These are phyloP conservation scores for Neohortaea acidophila DNA, from an alignment of 495 filamentous ascomycete genomes.

Conservation along the genomic window DNA sequence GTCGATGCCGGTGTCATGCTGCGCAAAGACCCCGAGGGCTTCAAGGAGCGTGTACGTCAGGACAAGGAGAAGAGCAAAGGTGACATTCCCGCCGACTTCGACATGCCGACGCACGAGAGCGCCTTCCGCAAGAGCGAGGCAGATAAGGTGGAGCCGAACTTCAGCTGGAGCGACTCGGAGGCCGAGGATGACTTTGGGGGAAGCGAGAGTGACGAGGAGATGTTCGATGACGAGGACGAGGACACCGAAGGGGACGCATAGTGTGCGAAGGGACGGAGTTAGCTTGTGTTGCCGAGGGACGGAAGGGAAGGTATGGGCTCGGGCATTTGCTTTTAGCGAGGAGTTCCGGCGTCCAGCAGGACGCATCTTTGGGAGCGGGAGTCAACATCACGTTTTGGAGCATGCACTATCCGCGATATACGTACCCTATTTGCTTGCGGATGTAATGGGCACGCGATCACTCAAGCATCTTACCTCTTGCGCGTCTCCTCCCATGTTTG, in stretches of 20 bases:
- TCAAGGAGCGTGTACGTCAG: slow-evolving; percentile 50
- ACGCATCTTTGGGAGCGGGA: background rate
- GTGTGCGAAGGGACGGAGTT: slow-evolving; percentile 20
- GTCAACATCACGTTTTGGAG: too few species aligned
- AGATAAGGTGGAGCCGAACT: slow-evolving; percentile 59
- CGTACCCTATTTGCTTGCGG: too few species aligned
- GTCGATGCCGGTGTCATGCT: slow-evolving; percentile 84
- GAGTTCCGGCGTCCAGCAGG: slow-evolving; percentile 11
- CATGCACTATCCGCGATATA: too few species aligned
- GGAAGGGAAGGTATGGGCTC: background rate
- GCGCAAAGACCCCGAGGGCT: slow-evolving; percentile 50
- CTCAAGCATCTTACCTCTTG: too few species aligned
- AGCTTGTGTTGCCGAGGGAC: background rate
- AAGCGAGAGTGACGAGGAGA: slow-evolving; percentile 44
- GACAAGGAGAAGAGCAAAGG: slow-evolving; percentile 57
- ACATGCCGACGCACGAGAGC: slow-evolving; percentile 59
- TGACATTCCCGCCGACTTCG: slow-evolving; percentile 67
- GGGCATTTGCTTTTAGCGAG: slow-evolving; percentile 11
- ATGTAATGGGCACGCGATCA: too few species aligned
- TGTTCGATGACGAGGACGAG: slow-evolving; percentile 22
- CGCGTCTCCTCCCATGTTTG: too few species aligned
- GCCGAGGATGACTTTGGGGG: slow-evolving; percentile 59
- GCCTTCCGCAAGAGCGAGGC: slow-evolving; percentile 50
- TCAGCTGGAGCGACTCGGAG: slow-evolving; percentile 61
- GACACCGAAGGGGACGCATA: slow-evolving; percentile 17